Percentiles rank a stretch among this genome's conserved stretches.
phyloP scores from a whole-genome alignment of 2,329 filamentous ascomycete species.

The Aspergillus amoenus region DNA sequence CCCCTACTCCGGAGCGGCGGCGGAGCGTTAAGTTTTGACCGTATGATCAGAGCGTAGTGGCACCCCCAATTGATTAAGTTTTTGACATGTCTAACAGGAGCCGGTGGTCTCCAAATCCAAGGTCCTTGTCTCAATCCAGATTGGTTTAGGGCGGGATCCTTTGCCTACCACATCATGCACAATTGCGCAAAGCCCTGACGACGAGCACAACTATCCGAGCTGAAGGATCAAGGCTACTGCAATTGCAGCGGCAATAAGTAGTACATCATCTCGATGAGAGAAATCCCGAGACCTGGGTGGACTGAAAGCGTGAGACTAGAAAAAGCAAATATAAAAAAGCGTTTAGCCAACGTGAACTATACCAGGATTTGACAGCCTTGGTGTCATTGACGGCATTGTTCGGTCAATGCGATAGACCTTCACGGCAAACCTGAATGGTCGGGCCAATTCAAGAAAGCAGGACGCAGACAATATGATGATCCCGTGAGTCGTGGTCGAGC shows the following conservation, averaged over 20 bases:
- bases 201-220: background rate
- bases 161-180: background rate
- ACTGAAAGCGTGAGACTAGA: constrained; percentile 2
- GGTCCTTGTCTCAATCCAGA: background rate
- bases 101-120: background rate
- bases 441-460: background rate
- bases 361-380: background rate
- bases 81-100: background rate
- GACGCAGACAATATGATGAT: constrained; percentile 12
- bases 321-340: constrained; percentile 7
- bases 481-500: constrained; percentile 8
- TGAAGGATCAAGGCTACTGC: constrained; percentile 7
- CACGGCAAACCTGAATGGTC: background rate
- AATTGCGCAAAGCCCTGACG: background rate
- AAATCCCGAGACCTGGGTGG: background rate
- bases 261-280: constrained; percentile 3
- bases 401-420: background rate
- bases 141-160: background rate
- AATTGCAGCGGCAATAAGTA: background rate
- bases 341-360: background rate
- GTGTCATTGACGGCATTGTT: background rate
- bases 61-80: constrained; percentile 2
- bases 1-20: background rate
- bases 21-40: background rate
- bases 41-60: background rate